A percentile compares a stretch with the other conserved stretches of the same genome.
These are phyloP conservation scores for Pestalotiopsis sp. DNA, from an alignment of 2,329 filamentous ascomycete species.

Conservation along the genomic window DNA sequence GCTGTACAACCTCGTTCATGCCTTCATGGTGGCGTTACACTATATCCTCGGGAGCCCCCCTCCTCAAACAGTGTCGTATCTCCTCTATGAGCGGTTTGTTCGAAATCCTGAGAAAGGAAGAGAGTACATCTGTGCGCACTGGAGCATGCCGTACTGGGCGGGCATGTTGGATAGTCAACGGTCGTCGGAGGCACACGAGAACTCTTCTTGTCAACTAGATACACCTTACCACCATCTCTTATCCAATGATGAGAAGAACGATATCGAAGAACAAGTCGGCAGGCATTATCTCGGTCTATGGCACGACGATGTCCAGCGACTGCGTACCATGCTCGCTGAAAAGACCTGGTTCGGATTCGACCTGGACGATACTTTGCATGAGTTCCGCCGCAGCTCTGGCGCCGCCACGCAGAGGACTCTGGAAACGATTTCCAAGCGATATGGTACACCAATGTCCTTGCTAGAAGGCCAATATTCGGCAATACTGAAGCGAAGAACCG, in stretches of 20 bases:
- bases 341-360: constrained; percentile 48
- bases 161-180: background rate
- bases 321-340: constrained; percentile 17
- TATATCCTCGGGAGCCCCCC: background rate
- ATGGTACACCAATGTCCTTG: constrained; percentile 15
- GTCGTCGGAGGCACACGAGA: background rate
- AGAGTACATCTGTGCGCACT: background rate
- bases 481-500: constrained; percentile 37
- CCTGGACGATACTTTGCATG: constrained; percentile 51
- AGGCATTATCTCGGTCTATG: background rate
- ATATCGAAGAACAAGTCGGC: background rate
- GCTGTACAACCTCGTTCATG: too few relatives aligned
- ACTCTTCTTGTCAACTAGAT: background rate
- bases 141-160: background rate
- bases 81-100: background rate
- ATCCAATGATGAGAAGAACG: constrained; percentile 1
- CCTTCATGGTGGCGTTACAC: too few relatives aligned
- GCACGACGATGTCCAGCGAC: background rate
- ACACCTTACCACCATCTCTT: background rate
- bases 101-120: background rate
- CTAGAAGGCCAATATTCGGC: constrained; percentile 32
- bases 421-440: constrained; percentile 25
- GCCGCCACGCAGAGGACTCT: constrained; percentile 38
- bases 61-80: background rate
- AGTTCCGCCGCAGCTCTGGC: constrained; percentile 44